Evolutionary conservation across 2,329 filamentous ascomycete species (phyloP), one percentile per base, ranked within the genome.

Genomic region (Akanthomyces uredinophilus): DNA sequence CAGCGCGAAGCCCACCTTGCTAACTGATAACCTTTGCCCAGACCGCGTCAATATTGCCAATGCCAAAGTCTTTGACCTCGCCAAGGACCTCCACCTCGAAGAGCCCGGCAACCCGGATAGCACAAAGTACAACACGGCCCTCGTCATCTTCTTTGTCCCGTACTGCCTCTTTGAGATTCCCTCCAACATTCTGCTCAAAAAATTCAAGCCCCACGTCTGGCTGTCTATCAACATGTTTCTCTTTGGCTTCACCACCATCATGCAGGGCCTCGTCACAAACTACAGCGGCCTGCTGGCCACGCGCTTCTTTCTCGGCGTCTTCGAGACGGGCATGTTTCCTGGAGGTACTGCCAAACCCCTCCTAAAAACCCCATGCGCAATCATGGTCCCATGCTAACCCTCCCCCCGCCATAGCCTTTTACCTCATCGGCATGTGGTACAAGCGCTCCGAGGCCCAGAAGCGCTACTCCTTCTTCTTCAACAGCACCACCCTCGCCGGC

Each of bases 401-500:
- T 1, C 29, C 68, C 63, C 52, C 29, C 3, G 2, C 39, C 47
- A 14, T 53, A 77, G 79, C 76, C 55, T 83, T 89, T 71, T 90
- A 92, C 70, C 77, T 93, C 8, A 87, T 92, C 64, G 87, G 90
- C 63, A 94, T 94, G 87, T 96, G 90, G 92, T 99, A 98, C 69
- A 87, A 88, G 64, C 86, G 94, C 64, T 81, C 81, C 50, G 95
- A 98, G 76, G 92, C 93, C 2, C 94, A 98, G 75, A 91, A 92
- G 70, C 87, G 95, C 35, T 97, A 93, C 77, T 90, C 88, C 18
- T 93, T 98, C 79, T 98, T 98, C 81, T 98, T 98, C 80, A 87
- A 85, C 70, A 91, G 83, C 32, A 93, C 90, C 0, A 90, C 88
- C 0, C 78, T 94, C 4, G 90, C 90, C 1, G 90, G 90, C 37